phyloP scores from a whole-genome alignment of 1,284 basidiomycete species.

The Ustilago esculenta region DNA sequence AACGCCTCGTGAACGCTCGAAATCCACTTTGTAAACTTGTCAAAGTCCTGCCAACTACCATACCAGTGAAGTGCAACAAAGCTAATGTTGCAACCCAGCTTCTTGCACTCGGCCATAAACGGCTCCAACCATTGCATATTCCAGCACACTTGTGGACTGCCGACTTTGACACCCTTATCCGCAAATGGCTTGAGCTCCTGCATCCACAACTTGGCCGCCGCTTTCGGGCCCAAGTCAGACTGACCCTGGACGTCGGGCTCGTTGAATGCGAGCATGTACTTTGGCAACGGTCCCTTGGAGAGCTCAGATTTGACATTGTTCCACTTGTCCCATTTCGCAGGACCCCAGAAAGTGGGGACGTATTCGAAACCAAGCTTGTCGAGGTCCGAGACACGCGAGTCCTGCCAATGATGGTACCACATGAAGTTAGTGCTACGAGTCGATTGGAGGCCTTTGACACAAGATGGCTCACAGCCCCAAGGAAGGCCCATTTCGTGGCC shows the following conservation, averaged over 20 bases:
- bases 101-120: slow-evolving; percentile 55
- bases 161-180: slow-evolving; percentile 55
- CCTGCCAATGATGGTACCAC: slow-evolving; percentile 60
- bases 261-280: slow-evolving; percentile 57
- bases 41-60: slow-evolving; percentile 54
- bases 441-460: slow-evolving; percentile 29
- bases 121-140: slow-evolving; percentile 59
- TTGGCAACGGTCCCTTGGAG: slow-evolving; percentile 10
- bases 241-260: slow-evolving; percentile 62
- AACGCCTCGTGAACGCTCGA: slow-evolving; percentile 44
- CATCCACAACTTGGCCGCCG: slow-evolving; percentile 55
- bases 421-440: slow-evolving; percentile 16
- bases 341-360: slow-evolving; percentile 63
- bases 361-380: slow-evolving; percentile 50
- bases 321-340: slow-evolving; percentile 51
- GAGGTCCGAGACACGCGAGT: slow-evolving; percentile 21
- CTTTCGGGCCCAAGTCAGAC: slow-evolving; percentile 45
- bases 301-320: slow-evolving; percentile 47
- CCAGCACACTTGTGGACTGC: slow-evolving; percentile 61
- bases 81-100: slow-evolving; percentile 51
- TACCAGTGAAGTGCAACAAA: slow-evolving; percentile 66
- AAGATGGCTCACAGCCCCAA: slow-evolving; percentile 44
- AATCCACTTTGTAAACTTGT: slow-evolving; percentile 55
- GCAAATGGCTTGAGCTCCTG: slow-evolving; percentile 59
- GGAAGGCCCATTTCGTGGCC: slow-evolving; percentile 31